Conservation (phyloP, 768 basidiomycete species). For the Boletus rubropictus region DNA sequence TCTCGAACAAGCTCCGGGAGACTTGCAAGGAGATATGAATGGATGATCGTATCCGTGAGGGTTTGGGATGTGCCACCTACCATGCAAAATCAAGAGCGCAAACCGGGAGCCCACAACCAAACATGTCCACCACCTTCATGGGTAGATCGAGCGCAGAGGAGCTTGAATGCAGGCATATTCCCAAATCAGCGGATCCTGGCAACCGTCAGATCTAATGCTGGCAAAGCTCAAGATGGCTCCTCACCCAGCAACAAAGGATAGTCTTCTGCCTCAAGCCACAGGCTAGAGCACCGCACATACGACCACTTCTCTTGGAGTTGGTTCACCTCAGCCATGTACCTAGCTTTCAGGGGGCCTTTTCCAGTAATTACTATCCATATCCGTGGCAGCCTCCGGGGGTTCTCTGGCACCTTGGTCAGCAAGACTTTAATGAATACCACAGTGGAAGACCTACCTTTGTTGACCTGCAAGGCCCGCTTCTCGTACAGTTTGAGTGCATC, state of each 20-base stretch:
- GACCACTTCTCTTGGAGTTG: conserved; percentile 59
- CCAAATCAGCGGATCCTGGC: conserved; percentile 84
- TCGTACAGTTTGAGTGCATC: conserved; percentile 73
- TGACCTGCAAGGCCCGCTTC: conserved; percentile 38
- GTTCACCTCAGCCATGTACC: conserved; percentile 69
- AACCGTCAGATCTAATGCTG: neutral
- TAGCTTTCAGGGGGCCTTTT: conserved; percentile 70
- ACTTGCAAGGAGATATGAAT: conserved; percentile 35
- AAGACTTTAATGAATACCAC: neutral
- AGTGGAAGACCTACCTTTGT: conserved; percentile 8
- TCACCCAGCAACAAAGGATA: conserved; percentile 83
- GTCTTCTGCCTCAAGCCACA: conserved; percentile 87
- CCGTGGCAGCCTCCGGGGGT: conserved; percentile 50
- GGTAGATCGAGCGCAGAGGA: conserved; percentile 89
- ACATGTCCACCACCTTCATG: conserved; percentile 99
- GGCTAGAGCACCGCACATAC: conserved; percentile 70
- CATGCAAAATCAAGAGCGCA: conserved; percentile 84
- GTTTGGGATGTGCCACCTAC: conserved; percentile 39
- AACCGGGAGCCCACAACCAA: conserved; percentile 92
- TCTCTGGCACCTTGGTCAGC: conserved; percentile 8
- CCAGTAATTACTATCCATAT: conserved; percentile 85
- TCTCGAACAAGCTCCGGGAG: conserved; percentile 83
- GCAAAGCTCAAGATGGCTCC: conserved; percentile 3
- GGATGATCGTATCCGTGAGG: neutral
- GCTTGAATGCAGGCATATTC: conserved; percentile 85